Base-by-base conservation (phyloP, 768 basidiomycete species). In the Boletus bicolor region DNA sequence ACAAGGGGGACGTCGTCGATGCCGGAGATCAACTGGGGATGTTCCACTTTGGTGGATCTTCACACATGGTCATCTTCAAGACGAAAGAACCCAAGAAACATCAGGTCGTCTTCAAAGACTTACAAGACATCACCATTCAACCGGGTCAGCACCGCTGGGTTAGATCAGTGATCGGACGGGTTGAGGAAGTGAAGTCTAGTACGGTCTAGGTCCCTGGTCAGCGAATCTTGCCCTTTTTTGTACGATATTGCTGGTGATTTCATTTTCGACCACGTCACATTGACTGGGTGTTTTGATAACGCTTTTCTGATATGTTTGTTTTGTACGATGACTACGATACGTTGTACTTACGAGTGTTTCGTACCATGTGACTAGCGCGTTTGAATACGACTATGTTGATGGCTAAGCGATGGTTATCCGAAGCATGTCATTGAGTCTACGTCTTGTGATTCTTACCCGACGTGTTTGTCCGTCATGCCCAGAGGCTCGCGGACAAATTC, bases 381-480 rank as follows among this genome's bases (percentile, higher is more conserved):
- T 32, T 46, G 19, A 46, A 46, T 32, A 7, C 11, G n/a, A 46
- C 4, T 19, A 5, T 44, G 42, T 42, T 42, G 21, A 6, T 43
- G 5, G 7, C 8, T 10, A 26, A 44, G 43, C 17, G 14, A 24
- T 3, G 21, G 12, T 8, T 14, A n/a, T 19, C 8, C 5, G 9
- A 26, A 15, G 15, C 14, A 44, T 26, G 15, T 44, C 15, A 8
- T 15, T 4, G 28, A 44, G 43, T 9, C 24, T 9, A 43, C 14
- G 2, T 14, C 5, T 26, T 2, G 42, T 43, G 42, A 15, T 39
- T 28, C 10, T 39, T 96, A 97, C 19, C 95, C 96, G 32, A 98
- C 82, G 64, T 89, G 86, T 68, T 85, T 88, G 73, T 98, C 98
- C 32, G 83, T 82, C 79, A 96, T 87, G 1, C 93, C 92, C 44